A percentile compares a stretch with the other conserved stretches of the same genome.
Conservation (phyloP, 2,329 filamentous ascomycete species). For the Teratosphaeria nubilosa region DNA sequence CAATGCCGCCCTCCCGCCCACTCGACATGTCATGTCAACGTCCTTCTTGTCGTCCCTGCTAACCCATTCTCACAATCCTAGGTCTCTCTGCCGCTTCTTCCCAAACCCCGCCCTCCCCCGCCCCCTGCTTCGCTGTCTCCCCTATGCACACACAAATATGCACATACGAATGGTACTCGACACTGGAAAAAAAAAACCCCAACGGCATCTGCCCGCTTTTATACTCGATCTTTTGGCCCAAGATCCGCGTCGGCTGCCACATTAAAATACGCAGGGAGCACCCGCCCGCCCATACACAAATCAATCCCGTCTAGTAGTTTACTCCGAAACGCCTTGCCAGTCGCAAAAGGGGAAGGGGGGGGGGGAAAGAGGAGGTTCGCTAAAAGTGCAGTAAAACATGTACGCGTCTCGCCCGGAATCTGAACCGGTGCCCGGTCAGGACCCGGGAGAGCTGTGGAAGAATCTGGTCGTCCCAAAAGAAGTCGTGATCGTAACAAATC, state of each 20-base stretch:
- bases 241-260: too few species aligned
- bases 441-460: not conserved
- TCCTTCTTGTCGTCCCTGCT: too few species aligned
- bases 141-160: not conserved
- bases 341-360: too few species aligned
- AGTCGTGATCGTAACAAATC: constrained; percentile 8
- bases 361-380: not conserved
- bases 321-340: constrained; percentile 6
- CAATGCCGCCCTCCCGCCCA: too few species aligned
- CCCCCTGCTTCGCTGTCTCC: not conserved
- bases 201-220: constrained; percentile 2
- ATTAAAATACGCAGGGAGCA: too few species aligned
- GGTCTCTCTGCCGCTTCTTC: not conserved
- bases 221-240: constrained; percentile 1
- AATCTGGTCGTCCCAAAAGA: not conserved
- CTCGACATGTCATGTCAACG: too few species aligned
- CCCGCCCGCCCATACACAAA: not conserved
- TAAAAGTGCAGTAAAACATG: constrained; percentile 8
- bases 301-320: not conserved
- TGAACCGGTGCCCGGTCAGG: not conserved
- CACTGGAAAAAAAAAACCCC: constrained; percentile 13
- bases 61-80: not conserved
- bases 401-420: not conserved
- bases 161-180: constrained; percentile 1
- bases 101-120: too few species aligned